Evolutionary conservation across 441 rosid genomes (phyloP).

Genomic region (Erysimum pusillum): DNA sequence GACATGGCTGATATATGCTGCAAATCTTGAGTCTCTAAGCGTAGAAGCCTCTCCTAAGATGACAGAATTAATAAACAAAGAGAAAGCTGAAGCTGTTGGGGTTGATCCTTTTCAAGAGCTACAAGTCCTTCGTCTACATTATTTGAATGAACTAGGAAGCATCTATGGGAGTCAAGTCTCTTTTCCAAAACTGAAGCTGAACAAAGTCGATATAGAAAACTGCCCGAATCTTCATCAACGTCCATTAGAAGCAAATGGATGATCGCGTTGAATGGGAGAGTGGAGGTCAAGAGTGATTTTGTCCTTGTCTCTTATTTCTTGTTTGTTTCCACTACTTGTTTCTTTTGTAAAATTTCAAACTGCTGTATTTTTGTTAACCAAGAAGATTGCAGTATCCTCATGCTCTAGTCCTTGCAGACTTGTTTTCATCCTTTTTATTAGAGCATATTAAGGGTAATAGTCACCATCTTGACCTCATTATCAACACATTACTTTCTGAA

Average conservation of each 20-base stretch:
- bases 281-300: background rate
- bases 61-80: conserved; percentile 17
- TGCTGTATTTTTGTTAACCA: too few species aligned
- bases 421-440: too few species aligned
- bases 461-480: too few species aligned
- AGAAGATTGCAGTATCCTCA: too few species aligned
- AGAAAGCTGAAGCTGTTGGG: background rate
- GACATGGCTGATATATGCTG: conserved; percentile 39
- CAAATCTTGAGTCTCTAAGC: conserved; percentile 17
- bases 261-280: background rate
- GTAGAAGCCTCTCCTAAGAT: background rate
- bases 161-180: conserved; percentile 8
- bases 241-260: background rate
- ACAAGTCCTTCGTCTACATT: background rate
- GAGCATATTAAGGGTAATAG: too few species aligned
- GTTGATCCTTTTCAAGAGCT: conserved; percentile 43
- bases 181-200: conserved; percentile 11
- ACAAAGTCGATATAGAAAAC: background rate
- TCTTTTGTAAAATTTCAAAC: background rate
- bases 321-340: background rate
- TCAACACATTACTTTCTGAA: too few species aligned
- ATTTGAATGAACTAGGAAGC: conserved; percentile 7
- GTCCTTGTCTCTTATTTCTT: background rate
- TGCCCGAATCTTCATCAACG: conserved; percentile 5
- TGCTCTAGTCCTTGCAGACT: too few species aligned